Base-by-base conservation (phyloP, 1,139 yeast genomes). In the Geotrichum candidum region DNA sequence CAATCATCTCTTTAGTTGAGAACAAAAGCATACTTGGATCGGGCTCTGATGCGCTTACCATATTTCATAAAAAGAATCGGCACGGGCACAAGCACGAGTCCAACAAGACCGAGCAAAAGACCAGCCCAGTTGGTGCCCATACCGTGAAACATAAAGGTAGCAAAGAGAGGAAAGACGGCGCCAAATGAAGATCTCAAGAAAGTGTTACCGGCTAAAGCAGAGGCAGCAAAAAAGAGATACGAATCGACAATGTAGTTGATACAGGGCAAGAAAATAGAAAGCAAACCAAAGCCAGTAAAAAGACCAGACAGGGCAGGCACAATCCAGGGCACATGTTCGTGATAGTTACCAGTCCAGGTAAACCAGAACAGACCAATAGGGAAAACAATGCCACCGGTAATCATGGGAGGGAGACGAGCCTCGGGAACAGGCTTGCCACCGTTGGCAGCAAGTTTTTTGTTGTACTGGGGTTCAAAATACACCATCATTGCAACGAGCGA, bases 121-220 rank as follows among this genome's bases (percentile, higher is more conserved):
- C 90, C 87, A 3, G 96, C 96, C 94, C 95, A 91, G 71, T 88
- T 85, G 58, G 84, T 82, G 46, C 90, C 87, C 84, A 91, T 81
- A 66, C 81, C 82, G 18, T 78, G 74, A 74, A 90, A 90, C 96
- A 91, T 86, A 67, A 84, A 87, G 2, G 82, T 74, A 1, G 86
- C 82, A 70, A 92, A 92, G 64, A 92, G 78, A 48, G 98, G 97
- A 82, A 92, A 91, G 1, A 81, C 82, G 52, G 87, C 88, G 64
- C 87, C 91, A 68, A 84, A 82, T 0, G 78, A 85, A 64, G 92
- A 85, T 78, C 99, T 85, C 70, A 92, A 78, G 70, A 91, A 85
- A 0, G 96, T 85, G 72, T 90, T 90, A 15, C 88, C 97, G 4
- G 97, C 96, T 67, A 91, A 79, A 1, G 97, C 97, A 31, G 96